These are phyloP conservation scores for Ambispora gerdemannii DNA, from an alignment of 192 early-diverging fungal genomes.

Conservation along the genomic window DNA sequence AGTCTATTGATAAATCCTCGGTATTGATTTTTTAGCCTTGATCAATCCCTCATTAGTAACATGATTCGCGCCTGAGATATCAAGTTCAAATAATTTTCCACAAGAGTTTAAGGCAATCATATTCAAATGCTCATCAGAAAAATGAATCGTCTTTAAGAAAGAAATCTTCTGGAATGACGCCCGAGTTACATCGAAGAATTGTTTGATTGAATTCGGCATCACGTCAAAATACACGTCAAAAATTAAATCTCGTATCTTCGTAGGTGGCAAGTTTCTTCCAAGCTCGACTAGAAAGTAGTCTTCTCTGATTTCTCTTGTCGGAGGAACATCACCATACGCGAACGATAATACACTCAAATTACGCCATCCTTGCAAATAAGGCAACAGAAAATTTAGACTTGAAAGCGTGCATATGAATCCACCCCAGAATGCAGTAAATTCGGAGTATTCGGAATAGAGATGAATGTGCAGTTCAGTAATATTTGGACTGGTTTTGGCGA, in stretches of 20 bases:
- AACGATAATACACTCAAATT: neutral
- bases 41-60: too few relatives aligned
- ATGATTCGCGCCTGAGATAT: too few relatives aligned
- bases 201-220: neutral
- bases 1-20: too few relatives aligned
- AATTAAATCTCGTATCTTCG: neutral
- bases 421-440: neutral
- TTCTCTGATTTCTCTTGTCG: neutral
- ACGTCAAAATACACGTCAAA: neutral
- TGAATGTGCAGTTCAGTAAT: neutral
- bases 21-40: too few relatives aligned
- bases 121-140: neutral
- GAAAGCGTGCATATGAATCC: neutral
- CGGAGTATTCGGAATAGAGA: neutral
- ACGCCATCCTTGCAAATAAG: neutral
- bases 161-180: neutral
- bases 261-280: neutral
- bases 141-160: neutral
- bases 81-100: neutral
- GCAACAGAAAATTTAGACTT: neutral
- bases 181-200: neutral
- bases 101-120: neutral
- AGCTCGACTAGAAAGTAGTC: neutral
- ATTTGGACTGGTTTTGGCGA: neutral
- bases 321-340: neutral